Percentiles rank a stretch among this genome's conserved stretches.
Conservation (phyloP, 2,329 filamentous ascomycete species). For the Hortaea sp. region DNA sequence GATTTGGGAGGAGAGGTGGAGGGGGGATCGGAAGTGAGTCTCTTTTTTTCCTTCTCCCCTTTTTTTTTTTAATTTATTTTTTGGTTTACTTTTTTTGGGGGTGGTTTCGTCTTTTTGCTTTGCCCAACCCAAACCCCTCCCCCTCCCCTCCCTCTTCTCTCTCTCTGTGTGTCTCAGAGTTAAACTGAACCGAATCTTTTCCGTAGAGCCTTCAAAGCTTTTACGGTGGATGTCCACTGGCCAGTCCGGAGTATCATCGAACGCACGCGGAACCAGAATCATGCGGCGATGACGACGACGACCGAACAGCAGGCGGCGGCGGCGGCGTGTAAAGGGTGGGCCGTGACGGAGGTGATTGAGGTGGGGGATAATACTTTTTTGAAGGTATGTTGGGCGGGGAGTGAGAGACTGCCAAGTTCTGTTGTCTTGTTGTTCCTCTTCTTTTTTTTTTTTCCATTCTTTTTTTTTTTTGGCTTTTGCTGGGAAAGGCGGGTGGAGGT, state of each 20-base stretch:
- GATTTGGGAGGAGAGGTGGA: conserved; percentile 17
- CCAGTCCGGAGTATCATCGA: conserved; percentile 21
- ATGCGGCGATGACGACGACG: background rate
- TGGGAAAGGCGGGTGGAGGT: background rate
- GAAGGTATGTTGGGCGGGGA: conserved; percentile 16
- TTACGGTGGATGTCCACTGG: conserved; percentile 18
- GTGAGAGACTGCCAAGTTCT: background rate
- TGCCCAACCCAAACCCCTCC: too few relatives aligned
- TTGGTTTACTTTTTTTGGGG: too few relatives aligned
- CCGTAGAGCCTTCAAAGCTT: conserved; percentile 22
- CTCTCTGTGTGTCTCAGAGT: too few relatives aligned
- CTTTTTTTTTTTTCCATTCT: background rate
- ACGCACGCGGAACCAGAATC: conserved; percentile 14
- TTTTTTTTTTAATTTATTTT: too few relatives aligned
- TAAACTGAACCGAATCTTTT: too few relatives aligned
- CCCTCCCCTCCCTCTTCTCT: too few relatives aligned
- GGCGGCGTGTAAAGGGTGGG: conserved; percentile 18
- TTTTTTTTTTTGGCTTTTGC: background rate
- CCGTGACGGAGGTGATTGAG: conserved; percentile 24
- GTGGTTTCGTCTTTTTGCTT: too few relatives aligned
- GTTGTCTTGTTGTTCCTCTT: background rate
- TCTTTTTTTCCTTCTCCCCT: background rate
- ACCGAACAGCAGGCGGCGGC: background rate
- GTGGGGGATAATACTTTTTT: conserved; percentile 19
- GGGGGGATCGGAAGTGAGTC: conserved; percentile 8